These are phyloP conservation scores for Quercus bicolor DNA, from an alignment of 306 rosid genomes.

Conservation along the genomic window DNA sequence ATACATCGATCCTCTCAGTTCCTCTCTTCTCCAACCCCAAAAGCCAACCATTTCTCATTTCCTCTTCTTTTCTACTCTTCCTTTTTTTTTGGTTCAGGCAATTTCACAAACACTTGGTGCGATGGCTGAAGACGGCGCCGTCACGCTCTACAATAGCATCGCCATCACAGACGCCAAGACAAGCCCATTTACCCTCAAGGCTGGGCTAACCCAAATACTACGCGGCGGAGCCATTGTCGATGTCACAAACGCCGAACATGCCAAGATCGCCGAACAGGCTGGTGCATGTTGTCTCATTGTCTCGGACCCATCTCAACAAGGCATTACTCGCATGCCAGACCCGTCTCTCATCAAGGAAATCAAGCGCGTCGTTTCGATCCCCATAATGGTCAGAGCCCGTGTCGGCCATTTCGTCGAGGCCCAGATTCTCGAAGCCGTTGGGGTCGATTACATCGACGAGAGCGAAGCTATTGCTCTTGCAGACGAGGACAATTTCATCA, in stretches of 20 bases:
- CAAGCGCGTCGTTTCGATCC: slow-evolving; percentile 52
- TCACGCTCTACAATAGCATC: slow-evolving; percentile 45
- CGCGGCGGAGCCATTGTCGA: slow-evolving; percentile 64
- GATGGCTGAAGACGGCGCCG: slow-evolving; percentile 55
- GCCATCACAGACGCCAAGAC: slow-evolving; percentile 45
- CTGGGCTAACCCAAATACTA: slow-evolving; percentile 47
- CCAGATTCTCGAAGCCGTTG: slow-evolving; percentile 64
- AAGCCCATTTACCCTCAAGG: slow-evolving; percentile 36
- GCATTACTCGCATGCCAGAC: slow-evolving; percentile 58
- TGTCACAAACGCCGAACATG: slow-evolving; percentile 43
- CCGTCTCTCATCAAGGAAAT: slow-evolving; percentile 52
- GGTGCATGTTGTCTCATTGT: slow-evolving; percentile 58
- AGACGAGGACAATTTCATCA: slow-evolving; percentile 54
- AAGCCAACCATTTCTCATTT: no score
- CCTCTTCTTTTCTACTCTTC: neutral
- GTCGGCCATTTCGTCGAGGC: slow-evolving; percentile 86
- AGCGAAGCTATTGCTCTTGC: slow-evolving; percentile 50
- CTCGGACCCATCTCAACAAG: slow-evolving; percentile 28
- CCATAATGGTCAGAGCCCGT: slow-evolving; percentile 55
- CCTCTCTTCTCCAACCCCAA: no score
- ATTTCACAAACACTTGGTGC: slow-evolving; percentile 25
- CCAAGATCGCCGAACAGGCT: slow-evolving; percentile 71
- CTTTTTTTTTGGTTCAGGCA: slow-evolving; percentile 18
- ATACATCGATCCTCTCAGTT: neutral
- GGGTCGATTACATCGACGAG: slow-evolving; percentile 70